A percentile compares a stretch with the other conserved stretches of the same genome.
Evolutionary conservation across 129 eudicot genomes (phyloP).

Genomic region (Flaveria linearis): DNA sequence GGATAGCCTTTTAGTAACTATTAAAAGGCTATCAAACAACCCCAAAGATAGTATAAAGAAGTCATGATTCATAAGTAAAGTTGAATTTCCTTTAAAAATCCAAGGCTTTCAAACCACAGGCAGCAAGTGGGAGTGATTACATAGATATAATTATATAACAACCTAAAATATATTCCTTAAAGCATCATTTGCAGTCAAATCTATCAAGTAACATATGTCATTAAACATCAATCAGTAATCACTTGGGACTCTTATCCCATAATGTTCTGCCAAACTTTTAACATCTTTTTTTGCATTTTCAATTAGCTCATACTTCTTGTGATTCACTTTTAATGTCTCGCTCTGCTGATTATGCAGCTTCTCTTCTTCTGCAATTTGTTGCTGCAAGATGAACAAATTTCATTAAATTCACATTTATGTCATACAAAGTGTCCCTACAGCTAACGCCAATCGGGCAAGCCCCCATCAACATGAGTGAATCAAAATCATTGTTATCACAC

Average conservation of each 20-base stretch:
- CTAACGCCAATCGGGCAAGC: too few relatives aligned
- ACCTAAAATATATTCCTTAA: not conserved
- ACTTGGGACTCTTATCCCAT: slow-evolving; percentile 20
- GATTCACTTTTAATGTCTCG: slow-evolving; percentile 48
- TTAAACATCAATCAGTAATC: slow-evolving; percentile 16
- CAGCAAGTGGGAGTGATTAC: not conserved
- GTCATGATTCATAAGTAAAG: too few relatives aligned
- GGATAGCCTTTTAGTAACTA: too few relatives aligned
- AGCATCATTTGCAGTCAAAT: not conserved
- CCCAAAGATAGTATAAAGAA: too few relatives aligned
- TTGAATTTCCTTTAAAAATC: too few relatives aligned
- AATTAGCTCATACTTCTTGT: slow-evolving; percentile 63
- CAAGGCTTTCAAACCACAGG: too few relatives aligned
- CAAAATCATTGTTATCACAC: not conserved
- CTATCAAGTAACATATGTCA: not conserved
- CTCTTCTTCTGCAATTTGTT: slow-evolving; percentile 58
- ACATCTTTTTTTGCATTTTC: slow-evolving; percentile 29
- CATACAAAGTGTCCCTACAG: not conserved
- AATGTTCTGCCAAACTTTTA: slow-evolving; percentile 37
- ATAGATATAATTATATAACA: not conserved
- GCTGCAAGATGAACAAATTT: slow-evolving; percentile 33
- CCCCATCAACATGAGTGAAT: too few relatives aligned
- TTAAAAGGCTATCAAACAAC: too few relatives aligned
- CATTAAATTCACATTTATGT: not conserved
- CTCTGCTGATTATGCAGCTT: slow-evolving; percentile 59